A percentile compares a stretch with the other conserved stretches of the same genome.
Evolutionary conservation across 1,284 basidiomycete genomes (phyloP).

Genomic region (Marasmius fiardii): DNA sequence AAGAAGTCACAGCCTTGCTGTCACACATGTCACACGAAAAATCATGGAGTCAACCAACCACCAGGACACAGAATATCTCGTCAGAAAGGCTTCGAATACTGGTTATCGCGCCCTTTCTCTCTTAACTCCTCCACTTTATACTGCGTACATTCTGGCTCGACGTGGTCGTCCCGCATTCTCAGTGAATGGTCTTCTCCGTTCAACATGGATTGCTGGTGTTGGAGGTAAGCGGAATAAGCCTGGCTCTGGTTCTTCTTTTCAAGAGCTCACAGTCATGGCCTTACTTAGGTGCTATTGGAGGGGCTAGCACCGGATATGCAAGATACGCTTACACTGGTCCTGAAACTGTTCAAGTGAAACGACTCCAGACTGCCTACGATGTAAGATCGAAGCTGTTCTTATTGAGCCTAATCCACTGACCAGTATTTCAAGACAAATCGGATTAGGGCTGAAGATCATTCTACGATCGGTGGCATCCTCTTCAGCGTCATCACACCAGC

Average conservation of each 20-base stretch:
- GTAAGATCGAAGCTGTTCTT: conserved; percentile 31
- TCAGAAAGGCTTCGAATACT: conserved; percentile 57
- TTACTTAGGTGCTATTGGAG: conserved; percentile 26
- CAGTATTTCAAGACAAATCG: conserved; percentile 49
- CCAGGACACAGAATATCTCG: conserved; percentile 39
- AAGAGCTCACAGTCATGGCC: not conserved
- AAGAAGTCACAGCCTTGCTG: not conserved
- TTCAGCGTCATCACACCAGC: conserved; percentile 61
- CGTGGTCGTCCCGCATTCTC: conserved; percentile 51
- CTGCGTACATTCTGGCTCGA: conserved; percentile 46
- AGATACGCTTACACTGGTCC: conserved; percentile 33
- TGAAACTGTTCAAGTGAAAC: conserved; percentile 28
- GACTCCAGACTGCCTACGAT: conserved; percentile 48
- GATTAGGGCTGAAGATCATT: conserved; percentile 62
- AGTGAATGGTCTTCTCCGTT: conserved; percentile 58
- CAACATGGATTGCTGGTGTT: conserved; percentile 67
- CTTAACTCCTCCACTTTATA: conserved; percentile 56
- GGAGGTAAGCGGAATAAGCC: conserved; percentile 40
- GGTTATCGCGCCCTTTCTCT: conserved; percentile 66
- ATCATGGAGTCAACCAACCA: conserved; percentile 8
- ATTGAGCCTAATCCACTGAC: not conserved
- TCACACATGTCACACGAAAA: too few species aligned
- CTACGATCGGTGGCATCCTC: conserved; percentile 64
- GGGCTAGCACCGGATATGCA: conserved; percentile 33
- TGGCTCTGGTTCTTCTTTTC: not conserved